phyloP scores from a whole-genome alignment of 768 basidiomycete species.

The Suillus tomentosus region DNA sequence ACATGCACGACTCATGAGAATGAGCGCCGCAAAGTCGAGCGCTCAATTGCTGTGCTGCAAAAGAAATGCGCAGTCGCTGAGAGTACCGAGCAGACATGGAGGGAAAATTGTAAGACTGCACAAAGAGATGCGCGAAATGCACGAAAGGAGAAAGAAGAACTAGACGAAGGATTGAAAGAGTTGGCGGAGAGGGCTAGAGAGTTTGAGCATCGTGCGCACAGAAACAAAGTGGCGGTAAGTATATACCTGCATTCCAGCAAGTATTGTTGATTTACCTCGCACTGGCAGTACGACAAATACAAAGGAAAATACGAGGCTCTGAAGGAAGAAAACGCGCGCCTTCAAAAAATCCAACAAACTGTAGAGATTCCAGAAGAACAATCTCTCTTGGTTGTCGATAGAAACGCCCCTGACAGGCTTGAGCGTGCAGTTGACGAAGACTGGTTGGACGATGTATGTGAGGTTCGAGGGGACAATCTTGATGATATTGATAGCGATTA shows the following conservation, averaged over 20 bases:
- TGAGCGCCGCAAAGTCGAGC: background rate
- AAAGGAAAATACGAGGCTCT: constrained; percentile 31
- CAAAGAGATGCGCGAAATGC: background rate
- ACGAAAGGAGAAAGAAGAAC: background rate
- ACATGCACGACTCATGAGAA: background rate
- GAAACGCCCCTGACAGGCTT: constrained; percentile 27
- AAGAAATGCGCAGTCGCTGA: background rate
- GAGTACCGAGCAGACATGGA: background rate
- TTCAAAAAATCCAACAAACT: background rate
- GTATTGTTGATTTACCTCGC: background rate
- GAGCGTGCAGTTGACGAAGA: constrained; percentile 17
- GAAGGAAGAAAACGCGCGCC: constrained; percentile 14
- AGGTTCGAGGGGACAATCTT: constrained; percentile 30
- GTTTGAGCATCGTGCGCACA: constrained; percentile 25
- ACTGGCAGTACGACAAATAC: constrained; percentile 22
- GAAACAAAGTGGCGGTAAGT: constrained; percentile 27
- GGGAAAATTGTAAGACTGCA: background rate
- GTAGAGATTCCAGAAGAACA: constrained; percentile 26
- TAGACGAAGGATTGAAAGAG: background rate
- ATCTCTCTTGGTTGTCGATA: constrained; percentile 32
- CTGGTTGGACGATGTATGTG: constrained; percentile 33
- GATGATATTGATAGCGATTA: constrained; percentile 18
- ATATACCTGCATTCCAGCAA: background rate
- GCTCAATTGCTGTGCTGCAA: too few relatives aligned
- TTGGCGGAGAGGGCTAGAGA: constrained; percentile 22